Evolutionary conservation across 2,329 filamentous ascomycete genomes (phyloP).

Genomic region (Scedosporium apiospermum): DNA sequence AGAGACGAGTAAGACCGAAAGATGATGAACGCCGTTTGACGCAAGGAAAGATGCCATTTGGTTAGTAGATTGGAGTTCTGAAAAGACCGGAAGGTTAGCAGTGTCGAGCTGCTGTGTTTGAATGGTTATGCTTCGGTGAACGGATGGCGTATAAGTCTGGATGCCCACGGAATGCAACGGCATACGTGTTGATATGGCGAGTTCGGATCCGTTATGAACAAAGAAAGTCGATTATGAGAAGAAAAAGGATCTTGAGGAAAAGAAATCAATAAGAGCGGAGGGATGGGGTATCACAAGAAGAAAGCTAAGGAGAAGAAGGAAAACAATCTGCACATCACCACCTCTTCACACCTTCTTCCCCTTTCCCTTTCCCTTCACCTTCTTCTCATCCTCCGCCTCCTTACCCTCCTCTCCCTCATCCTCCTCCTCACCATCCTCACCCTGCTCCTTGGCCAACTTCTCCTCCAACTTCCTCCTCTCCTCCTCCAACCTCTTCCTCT

Average conservation of each 20-base stretch:
- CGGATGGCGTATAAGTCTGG: not conserved
- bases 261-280: not conserved
- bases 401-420: slow-evolving; percentile 8
- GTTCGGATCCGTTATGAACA: too few species aligned
- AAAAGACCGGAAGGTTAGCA: not conserved
- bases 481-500: slow-evolving; percentile 25
- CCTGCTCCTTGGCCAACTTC: slow-evolving; percentile 16
- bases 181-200: not conserved
- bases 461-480: slow-evolving; percentile 26
- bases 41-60: not conserved
- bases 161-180: not conserved
- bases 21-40: not conserved
- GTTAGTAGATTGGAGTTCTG: not conserved
- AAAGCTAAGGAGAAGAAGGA: not conserved
- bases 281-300: not conserved
- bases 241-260: not conserved
- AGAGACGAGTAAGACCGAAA: not conserved
- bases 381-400: slow-evolving; percentile 3
- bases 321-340: not conserved
- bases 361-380: not conserved
- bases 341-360: not conserved
- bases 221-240: not conserved
- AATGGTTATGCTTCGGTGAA: not conserved
- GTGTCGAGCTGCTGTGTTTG: not conserved
- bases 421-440: slow-evolving; percentile 5